Evolutionary conservation across 306 rosid genomes (phyloP).

Genomic region (Pterocarpus santalinus): DNA sequence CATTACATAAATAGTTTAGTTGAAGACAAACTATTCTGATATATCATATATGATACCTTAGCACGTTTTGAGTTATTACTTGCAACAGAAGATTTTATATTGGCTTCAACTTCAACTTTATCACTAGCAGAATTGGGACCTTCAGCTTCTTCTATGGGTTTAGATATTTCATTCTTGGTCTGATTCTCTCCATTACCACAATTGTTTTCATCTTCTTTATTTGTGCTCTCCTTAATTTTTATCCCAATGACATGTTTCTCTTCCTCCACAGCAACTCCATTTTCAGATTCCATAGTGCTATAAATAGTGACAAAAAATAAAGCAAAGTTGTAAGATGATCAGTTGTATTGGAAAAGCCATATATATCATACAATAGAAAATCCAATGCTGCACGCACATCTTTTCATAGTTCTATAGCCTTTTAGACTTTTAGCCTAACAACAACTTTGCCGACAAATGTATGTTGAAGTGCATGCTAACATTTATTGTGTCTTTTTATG

Average conservation of each 20-base stretch:
- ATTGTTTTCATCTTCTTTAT: constrained; percentile 53
- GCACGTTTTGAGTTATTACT: constrained; percentile 60
- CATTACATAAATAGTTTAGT: constrained; percentile 13
- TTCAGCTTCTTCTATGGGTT: constrained; percentile 54
- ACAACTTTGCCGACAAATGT: neutral
- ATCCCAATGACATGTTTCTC: constrained; percentile 70
- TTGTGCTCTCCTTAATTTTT: constrained; percentile 53
- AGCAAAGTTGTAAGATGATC: neutral
- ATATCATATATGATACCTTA: constrained; percentile 61
- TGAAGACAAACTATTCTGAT: constrained; percentile 31
- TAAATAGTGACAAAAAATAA: constrained; percentile 31
- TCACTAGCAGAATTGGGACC: constrained; percentile 53
- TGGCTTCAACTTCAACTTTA: constrained; percentile 44
- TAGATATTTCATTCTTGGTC: constrained; percentile 53
- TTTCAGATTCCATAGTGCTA: constrained; percentile 76
- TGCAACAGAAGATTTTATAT: constrained; percentile 50
- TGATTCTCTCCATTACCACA: constrained; percentile 53
- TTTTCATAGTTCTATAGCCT: neutral
- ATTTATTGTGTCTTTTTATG: neutral
- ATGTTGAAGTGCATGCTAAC: neutral
- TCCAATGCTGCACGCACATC: neutral
- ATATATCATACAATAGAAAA: neutral
- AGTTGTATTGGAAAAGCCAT: neutral
- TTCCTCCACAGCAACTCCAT: constrained; percentile 71
- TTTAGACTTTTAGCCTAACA: neutral